A percentile compares a stretch with the other conserved stretches of the same genome.
These are phyloP conservation scores for Saprolegnia parasitica DNA, from an alignment of 352 stramenopile species.

Conservation along the genomic window DNA sequence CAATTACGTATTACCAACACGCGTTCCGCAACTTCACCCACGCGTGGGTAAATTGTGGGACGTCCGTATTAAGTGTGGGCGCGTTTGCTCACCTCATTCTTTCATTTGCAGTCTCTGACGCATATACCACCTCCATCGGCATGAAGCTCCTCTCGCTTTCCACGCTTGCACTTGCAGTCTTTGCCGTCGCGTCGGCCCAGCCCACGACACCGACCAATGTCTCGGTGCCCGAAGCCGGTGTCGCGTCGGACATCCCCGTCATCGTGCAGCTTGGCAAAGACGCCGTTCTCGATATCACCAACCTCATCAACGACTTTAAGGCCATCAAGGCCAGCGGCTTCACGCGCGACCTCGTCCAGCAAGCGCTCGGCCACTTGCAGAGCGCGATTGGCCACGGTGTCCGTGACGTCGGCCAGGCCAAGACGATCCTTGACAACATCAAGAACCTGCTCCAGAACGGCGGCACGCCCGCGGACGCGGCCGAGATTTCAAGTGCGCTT, in stretches of 20 bases:
- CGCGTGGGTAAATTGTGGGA: no score
- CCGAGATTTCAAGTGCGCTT: background rate
- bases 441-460: conserved; percentile 1
- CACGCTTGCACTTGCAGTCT: no score
- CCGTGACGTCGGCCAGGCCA: background rate
- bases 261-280: conserved; percentile 5
- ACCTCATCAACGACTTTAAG: conserved; percentile 11
- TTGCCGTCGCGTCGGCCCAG: no score
- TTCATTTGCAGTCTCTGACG: no score
- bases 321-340: background rate
- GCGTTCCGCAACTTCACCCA: no score
- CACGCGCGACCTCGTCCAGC: background rate
- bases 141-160: no score
- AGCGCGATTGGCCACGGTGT: conserved; percentile 1
- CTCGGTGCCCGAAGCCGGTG: background rate
- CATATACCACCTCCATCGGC: no score
- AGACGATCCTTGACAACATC: conserved; percentile 6
- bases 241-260: background rate
- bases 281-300: background rate
- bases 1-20: no score
- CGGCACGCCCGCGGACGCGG: background rate
- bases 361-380: conserved; percentile 1
- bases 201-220: no score
- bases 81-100: no score
- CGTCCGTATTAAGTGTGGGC: no score